phyloP scores from a whole-genome alignment of 805 yeast species.

The Spathaspora girioi region DNA sequence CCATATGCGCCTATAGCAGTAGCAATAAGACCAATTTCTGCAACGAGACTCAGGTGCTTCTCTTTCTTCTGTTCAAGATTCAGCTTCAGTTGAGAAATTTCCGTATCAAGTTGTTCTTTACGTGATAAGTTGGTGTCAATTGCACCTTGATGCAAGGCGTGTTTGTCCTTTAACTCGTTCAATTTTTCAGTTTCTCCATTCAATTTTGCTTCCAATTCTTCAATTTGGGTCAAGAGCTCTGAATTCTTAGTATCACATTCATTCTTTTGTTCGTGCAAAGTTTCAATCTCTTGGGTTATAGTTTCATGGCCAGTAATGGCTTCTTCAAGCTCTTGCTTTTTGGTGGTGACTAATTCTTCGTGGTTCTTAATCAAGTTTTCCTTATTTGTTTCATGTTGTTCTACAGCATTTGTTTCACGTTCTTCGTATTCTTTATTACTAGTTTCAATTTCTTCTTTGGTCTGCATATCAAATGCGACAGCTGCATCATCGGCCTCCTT shows the following conservation, averaged over 20 bases:
- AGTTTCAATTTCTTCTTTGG: slow-evolving; percentile 41
- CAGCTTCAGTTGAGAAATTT: slow-evolving; percentile 33
- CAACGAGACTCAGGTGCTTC: slow-evolving; percentile 32
- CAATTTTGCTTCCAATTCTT: slow-evolving; percentile 41
- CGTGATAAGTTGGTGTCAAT: slow-evolving; percentile 25
- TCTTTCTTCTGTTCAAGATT: slow-evolving; percentile 34
- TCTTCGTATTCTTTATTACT: slow-evolving; percentile 41
- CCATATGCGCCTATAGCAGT: slow-evolving; percentile 43
- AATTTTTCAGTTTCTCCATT: slow-evolving; percentile 33
- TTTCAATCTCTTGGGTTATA: slow-evolving; percentile 44
- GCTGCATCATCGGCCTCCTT: slow-evolving; percentile 29
- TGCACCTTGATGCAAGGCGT: slow-evolving; percentile 24
- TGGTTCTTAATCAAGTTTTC: slow-evolving; percentile 40
- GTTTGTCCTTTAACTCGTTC: slow-evolving; percentile 29
- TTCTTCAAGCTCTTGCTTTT: slow-evolving; percentile 40
- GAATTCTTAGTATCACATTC: slow-evolving; percentile 37
- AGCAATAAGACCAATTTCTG: slow-evolving; percentile 43
- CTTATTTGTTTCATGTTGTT: slow-evolving; percentile 42
- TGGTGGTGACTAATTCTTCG: slow-evolving; percentile 42
- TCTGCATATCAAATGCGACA: slow-evolving; percentile 36
- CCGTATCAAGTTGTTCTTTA: slow-evolving; percentile 40
- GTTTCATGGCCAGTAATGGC: slow-evolving; percentile 38
- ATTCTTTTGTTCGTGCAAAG: slow-evolving; percentile 39
- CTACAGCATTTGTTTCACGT: slow-evolving; percentile 47
- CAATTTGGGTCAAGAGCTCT: slow-evolving; percentile 34